Percentiles rank a stretch among this genome's conserved stretches.
phyloP scores from a whole-genome alignment of 495 filamentous ascomycete species.

The Penicillium maclennaniae region DNA sequence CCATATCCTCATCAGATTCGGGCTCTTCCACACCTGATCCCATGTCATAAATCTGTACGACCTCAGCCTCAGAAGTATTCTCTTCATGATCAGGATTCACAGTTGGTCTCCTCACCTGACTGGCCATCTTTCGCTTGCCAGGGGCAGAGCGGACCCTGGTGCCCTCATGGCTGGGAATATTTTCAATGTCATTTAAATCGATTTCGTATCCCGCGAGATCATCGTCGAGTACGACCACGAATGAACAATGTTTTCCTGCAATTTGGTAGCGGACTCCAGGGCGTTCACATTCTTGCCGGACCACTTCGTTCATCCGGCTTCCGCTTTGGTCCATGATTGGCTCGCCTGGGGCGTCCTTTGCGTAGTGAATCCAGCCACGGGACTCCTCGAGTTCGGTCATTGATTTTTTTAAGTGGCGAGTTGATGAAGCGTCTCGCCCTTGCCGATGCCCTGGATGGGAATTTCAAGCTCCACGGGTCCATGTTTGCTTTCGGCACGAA shows the following conservation, averaged over 20 bases:
- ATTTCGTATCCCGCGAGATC: not conserved
- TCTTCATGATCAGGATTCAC: too few species aligned
- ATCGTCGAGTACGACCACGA: not conserved
- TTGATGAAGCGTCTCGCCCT: constrained; percentile 7
- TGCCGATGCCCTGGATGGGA: constrained; percentile 3
- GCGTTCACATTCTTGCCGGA: constrained; percentile 10
- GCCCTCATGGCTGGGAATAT: too few species aligned
- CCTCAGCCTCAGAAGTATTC: too few species aligned
- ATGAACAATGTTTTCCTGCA: constrained; percentile 9
- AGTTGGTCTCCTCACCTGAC: not conserved
- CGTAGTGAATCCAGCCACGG: constrained; percentile 7
- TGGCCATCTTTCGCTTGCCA: too few species aligned
- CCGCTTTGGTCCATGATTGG: too few species aligned
- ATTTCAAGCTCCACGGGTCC: constrained; percentile 7
- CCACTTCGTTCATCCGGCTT: not conserved
- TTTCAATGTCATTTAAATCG: too few species aligned
- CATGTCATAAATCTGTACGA: too few species aligned
- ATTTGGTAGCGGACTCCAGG: constrained; percentile 6
- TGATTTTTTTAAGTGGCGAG: constrained; percentile 1
- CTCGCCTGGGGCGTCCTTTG: not conserved
- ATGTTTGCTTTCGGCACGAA: constrained; percentile 5
- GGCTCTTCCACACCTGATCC: not conserved
- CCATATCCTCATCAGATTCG: not conserved
- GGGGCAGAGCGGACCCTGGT: too few species aligned
- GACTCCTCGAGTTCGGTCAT: too few species aligned